These are phyloP conservation scores for Hibiscus mutabilis DNA, from an alignment of 345 rosid genomes.

Conservation along the genomic window DNA sequence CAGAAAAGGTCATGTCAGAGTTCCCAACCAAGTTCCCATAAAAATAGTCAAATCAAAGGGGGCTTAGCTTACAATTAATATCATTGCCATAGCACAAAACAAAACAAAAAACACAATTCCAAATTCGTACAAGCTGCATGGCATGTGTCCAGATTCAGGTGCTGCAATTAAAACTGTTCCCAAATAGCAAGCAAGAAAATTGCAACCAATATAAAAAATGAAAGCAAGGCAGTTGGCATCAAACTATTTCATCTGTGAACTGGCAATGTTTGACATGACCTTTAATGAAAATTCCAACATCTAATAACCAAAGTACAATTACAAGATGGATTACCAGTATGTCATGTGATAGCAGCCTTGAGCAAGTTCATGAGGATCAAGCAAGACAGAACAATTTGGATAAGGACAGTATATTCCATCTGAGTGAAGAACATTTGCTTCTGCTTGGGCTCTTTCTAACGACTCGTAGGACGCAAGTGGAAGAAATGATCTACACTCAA, in stretches of 20 bases:
- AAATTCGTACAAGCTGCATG: not conserved
- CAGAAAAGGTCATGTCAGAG: not conserved
- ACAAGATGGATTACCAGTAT: slow-evolving; percentile 50
- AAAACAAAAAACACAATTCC: not conserved
- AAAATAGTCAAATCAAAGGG: not conserved
- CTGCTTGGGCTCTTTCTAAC: slow-evolving; percentile 55
- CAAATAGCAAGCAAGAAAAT: not conserved
- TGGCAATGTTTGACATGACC: not conserved
- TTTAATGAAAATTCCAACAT: not conserved
- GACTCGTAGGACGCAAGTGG: slow-evolving; percentile 59
- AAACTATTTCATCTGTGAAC: slow-evolving; percentile 4
- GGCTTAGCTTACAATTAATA: not conserved
- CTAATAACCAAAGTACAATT: not conserved
- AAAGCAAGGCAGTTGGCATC: not conserved
- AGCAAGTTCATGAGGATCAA: slow-evolving; percentile 73
- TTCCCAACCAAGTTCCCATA: not conserved
- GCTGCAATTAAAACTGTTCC: not conserved
- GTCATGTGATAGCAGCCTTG: slow-evolving; percentile 98
- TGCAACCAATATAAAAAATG: not conserved
- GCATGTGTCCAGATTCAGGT: not conserved
- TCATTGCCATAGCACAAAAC: not conserved
- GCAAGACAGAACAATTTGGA: slow-evolving; percentile 72
- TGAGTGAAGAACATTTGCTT: slow-evolving; percentile 47
- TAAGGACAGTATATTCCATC: slow-evolving; percentile 86
- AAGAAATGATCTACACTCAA: slow-evolving; percentile 70